A percentile compares a stretch with the other conserved stretches of the same genome.
These are phyloP conservation scores for Annulohypoxylon truncatum DNA, from an alignment of 2,329 filamentous ascomycete species.

Conservation along the genomic window DNA sequence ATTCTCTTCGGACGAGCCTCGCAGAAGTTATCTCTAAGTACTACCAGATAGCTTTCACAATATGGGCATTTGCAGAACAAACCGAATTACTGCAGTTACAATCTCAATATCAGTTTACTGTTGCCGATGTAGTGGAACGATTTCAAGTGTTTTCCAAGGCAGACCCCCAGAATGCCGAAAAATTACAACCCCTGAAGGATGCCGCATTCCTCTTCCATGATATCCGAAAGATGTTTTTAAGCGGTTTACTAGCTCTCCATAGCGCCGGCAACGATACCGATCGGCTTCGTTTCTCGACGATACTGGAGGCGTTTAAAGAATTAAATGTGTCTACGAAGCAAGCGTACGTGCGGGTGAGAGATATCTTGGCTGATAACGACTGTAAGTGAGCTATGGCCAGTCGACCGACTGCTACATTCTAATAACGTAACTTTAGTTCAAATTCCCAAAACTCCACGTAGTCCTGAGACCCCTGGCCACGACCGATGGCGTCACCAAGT, in stretches of 20 bases:
- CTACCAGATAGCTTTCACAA: slow-evolving; percentile 72
- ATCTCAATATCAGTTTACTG: slow-evolving; percentile 85
- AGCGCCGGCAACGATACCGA: slow-evolving; percentile 82
- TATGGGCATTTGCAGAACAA: slow-evolving; percentile 80
- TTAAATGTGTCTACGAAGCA: slow-evolving; percentile 71
- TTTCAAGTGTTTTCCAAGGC: slow-evolving; percentile 70
- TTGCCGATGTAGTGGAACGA: slow-evolving; percentile 78
- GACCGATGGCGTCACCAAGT: slow-evolving; percentile 89
- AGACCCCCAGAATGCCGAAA: slow-evolving; percentile 81
- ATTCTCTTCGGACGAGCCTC: slow-evolving; percentile 77
- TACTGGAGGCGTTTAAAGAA: slow-evolving; percentile 77
- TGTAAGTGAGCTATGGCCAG: slow-evolving; percentile 61
- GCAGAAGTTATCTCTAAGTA: slow-evolving; percentile 77
- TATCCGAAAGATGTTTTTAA: slow-evolving; percentile 85
- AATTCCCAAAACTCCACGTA: slow-evolving; percentile 68
- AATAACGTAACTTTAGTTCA: slow-evolving; percentile 50
- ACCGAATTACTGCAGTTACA: slow-evolving; percentile 91
- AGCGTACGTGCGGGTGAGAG: slow-evolving; percentile 73
- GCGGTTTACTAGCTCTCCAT: slow-evolving; percentile 88
- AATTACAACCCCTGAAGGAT: slow-evolving; percentile 83
- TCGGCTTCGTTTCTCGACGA: slow-evolving; percentile 80
- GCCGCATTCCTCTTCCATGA: slow-evolving; percentile 84
- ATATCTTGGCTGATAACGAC: slow-evolving; percentile 82
- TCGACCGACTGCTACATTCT: not conserved
- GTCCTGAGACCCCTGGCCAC: slow-evolving; percentile 75